Conservation (phyloP, 2,329 filamentous ascomycete genomes). For the Cytospora schulzeri region DNA sequence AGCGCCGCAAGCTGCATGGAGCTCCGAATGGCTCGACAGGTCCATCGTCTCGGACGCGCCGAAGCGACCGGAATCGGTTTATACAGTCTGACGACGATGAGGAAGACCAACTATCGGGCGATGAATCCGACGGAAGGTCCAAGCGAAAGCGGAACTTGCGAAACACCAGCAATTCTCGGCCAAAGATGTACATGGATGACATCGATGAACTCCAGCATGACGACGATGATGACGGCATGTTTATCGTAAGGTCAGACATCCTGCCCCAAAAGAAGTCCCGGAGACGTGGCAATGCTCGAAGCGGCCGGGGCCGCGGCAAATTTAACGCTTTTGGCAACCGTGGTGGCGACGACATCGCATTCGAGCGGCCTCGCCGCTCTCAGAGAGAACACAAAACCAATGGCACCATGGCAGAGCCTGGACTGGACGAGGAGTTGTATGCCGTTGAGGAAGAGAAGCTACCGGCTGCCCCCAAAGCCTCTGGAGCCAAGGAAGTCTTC, state of each 20-base stretch:
- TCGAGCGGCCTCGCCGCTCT: slow-evolving; percentile 54
- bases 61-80: slow-evolving; percentile 6
- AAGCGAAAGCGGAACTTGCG: slow-evolving; percentile 16
- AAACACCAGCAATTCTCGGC: not conserved
- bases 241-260: slow-evolving; percentile 36
- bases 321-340: slow-evolving; percentile 39
- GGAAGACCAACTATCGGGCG: slow-evolving; percentile 8
- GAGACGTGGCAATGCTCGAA: slow-evolving; percentile 28
- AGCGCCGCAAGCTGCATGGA: slow-evolving; percentile 18
- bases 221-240: slow-evolving; percentile 22
- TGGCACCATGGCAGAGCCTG: slow-evolving; percentile 53
- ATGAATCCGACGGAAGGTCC: slow-evolving; percentile 4
- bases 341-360: slow-evolving; percentile 46
- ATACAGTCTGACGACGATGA: slow-evolving; percentile 7
- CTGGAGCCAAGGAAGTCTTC: slow-evolving; percentile 75
- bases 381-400: slow-evolving; percentile 48
- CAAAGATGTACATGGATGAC: slow-evolving; percentile 10
- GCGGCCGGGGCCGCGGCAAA: slow-evolving; percentile 27
- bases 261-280: slow-evolving; percentile 26
- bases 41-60: slow-evolving; percentile 3
- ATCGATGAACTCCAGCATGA: slow-evolving; percentile 26
- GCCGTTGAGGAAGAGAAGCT: slow-evolving; percentile 48
- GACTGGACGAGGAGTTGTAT: slow-evolving; percentile 62
- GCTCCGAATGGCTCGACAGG: slow-evolving; percentile 3
- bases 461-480: slow-evolving; percentile 52